These are phyloP conservation scores for Hyaloscypha bicolor DNA, from an alignment of 495 filamentous ascomycete species.

Conservation along the genomic window DNA sequence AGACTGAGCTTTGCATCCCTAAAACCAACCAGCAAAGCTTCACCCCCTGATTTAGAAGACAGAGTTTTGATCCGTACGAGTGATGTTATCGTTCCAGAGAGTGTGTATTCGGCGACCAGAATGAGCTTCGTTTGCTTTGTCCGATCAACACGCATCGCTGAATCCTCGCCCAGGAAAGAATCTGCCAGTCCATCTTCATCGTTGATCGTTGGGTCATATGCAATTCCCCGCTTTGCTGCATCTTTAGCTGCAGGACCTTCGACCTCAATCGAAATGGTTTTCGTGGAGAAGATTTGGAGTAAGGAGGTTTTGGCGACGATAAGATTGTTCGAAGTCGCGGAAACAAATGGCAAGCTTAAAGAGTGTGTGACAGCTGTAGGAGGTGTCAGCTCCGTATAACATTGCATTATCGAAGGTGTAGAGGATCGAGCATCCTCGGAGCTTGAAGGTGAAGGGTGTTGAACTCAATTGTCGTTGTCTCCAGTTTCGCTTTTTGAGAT, in stretches of 20 bases:
- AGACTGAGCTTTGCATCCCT: slow-evolving; percentile 90
- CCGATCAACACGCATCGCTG: slow-evolving; percentile 56
- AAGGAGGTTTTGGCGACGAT: slow-evolving; percentile 87
- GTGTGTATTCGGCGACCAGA: slow-evolving; percentile 77
- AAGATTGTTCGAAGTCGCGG: slow-evolving; percentile 76
- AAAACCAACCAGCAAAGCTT: slow-evolving; percentile 81
- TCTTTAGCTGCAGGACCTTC: slow-evolving; percentile 36
- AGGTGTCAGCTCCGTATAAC: slow-evolving; percentile 89
- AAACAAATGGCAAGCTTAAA: slow-evolving; percentile 74
- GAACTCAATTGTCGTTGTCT: neutral
- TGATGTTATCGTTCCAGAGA: slow-evolving; percentile 82
- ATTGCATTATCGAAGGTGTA: slow-evolving; percentile 48
- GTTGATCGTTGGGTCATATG: slow-evolving; percentile 44
- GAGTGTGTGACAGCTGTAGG: slow-evolving; percentile 93
- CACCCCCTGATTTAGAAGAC: slow-evolving; percentile 74
- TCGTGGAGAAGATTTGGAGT: slow-evolving; percentile 80
- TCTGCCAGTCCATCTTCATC: slow-evolving; percentile 63
- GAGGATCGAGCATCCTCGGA: slow-evolving; percentile 1
- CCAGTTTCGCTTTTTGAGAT: neutral
- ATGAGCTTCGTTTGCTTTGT: slow-evolving; percentile 74
- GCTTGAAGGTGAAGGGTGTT: slow-evolving; percentile 5
- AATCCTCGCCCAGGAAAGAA: slow-evolving; percentile 60
- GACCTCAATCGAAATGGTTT: slow-evolving; percentile 55
- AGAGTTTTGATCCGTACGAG: slow-evolving; percentile 73
- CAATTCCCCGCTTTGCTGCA: slow-evolving; percentile 18